Base-by-base conservation (phyloP, 2,329 filamentous ascomycete species). In the Fusarium bactridioides region DNA sequence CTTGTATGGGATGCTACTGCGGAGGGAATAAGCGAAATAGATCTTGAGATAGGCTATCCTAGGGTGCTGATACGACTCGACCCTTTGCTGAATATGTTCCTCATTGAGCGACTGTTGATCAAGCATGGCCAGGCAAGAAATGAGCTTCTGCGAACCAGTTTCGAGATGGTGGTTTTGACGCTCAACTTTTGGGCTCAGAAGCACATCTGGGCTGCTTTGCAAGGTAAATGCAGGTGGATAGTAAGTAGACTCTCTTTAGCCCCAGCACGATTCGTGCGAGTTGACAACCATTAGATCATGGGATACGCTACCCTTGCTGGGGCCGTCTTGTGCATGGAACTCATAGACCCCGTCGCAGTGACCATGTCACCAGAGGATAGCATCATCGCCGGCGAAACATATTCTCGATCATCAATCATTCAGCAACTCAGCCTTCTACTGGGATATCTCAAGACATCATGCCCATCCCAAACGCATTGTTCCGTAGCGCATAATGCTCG, bases 311-410 rank as follows among this genome's bases (percentile, higher is more conserved):
- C 45, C 4, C 31, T 61, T 8, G 59, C 51, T 4, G 51, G 40
- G 6, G 51, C 59, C 6, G 31, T 61, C 4, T 7, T 61, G 5
- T 61, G 59, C 4, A 57, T 61, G 31, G 40, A 61, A 31, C 38
- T 58, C 2, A 58, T 58, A 4, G 51, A 57, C 1, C 31, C 59
- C 1, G 23, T 2, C 9, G 25, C 40, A 5, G 19, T 23, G 1
- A 19, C 6, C 3, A 16, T 37, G 1, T 3, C 31, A 13, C 1
- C 11, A 0, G 5, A 27, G 0, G 21, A 57, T 7, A 35, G 12
- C 13, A 13, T 19, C 4, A 27, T 55, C 2, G 57, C 35, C 2
- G 27, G 47, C 2, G 57, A 60, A 13, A 11, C 18, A 11, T 59
- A 54, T 25, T 60, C 57, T 3, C 10, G 57, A 11, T 60, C 57